These are phyloP conservation scores for Elymus sibiricus DNA, from an alignment of 176 grass and related monocot species.

Conservation along the genomic window DNA sequence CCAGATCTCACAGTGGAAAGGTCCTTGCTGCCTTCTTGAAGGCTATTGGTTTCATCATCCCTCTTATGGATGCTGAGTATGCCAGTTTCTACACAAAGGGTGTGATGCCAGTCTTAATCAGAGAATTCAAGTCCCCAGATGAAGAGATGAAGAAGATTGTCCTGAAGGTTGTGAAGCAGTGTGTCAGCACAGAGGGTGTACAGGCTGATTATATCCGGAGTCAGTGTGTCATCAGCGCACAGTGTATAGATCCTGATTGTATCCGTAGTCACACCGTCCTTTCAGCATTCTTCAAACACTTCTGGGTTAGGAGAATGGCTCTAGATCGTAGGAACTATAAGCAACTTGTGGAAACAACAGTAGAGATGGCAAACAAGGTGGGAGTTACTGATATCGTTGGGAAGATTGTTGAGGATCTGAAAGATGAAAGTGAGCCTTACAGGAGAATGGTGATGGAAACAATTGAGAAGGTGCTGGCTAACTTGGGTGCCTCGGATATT, in stretches of 20 bases:
- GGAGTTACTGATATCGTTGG: conserved; percentile 93
- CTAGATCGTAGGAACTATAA: conserved; percentile 91
- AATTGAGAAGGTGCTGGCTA: conserved; percentile 93
- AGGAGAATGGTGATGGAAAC: conserved; percentile 99
- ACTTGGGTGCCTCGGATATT: conserved; percentile 90
- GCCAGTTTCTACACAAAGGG: conserved; percentile 97
- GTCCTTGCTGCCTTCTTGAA: conserved; percentile 94
- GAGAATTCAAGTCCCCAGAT: conserved; percentile 95
- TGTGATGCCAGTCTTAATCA: conserved; percentile 86
- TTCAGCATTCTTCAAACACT: conserved; percentile 83
- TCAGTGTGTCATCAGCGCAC: conserved; percentile 78
- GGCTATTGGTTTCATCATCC: conserved; percentile 96
- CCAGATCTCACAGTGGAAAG: conserved; percentile 80
- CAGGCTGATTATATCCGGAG: conserved; percentile 87
- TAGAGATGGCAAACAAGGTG: conserved; percentile 94
- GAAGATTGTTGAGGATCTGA: conserved; percentile 89
- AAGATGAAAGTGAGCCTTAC: conserved; percentile 94
- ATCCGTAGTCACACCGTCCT: conserved; percentile 74
- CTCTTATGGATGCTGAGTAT: conserved; percentile 93
- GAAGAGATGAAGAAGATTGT: conserved; percentile 99
- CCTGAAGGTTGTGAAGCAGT: conserved; percentile 94
- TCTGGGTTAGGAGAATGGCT: conserved; percentile 98
- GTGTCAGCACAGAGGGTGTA: conserved; percentile 94
- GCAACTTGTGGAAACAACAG: conserved; percentile 94
- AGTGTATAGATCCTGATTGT: conserved; percentile 85